These are phyloP conservation scores for Lavandula angustifolia DNA, from an alignment of 257 asterid genomes.

Conservation along the genomic window DNA sequence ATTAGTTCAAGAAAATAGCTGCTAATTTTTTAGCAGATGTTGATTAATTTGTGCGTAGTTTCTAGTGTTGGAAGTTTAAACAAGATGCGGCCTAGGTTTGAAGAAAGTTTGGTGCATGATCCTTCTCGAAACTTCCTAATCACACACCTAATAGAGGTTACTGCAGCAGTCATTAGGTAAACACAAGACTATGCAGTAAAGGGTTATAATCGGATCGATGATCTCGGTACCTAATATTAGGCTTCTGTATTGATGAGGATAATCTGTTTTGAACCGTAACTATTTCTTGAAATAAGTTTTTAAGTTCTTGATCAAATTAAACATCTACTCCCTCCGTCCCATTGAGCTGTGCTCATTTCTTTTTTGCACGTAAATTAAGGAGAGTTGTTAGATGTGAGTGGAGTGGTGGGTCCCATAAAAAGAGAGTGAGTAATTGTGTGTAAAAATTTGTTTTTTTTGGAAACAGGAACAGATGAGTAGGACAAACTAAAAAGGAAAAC, in stretches of 20 bases:
- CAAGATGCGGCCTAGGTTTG: conserved; percentile 27
- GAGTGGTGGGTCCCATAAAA: too few relatives aligned
- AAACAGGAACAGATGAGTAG: too few relatives aligned
- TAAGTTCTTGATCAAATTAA: neutral
- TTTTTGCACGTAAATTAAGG: too few relatives aligned
- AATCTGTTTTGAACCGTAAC: neutral
- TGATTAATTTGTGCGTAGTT: neutral
- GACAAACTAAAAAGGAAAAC: too few relatives aligned
- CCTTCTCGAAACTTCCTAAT: conserved; percentile 37
- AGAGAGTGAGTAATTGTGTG: too few relatives aligned
- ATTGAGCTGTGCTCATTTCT: too few relatives aligned
- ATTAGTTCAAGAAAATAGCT: neutral
- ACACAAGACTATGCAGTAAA: neutral
- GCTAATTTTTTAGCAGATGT: neutral
- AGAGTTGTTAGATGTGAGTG: too few relatives aligned
- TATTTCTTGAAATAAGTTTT: neutral
- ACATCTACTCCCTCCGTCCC: too few relatives aligned
- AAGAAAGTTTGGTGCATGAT: conserved; percentile 35
- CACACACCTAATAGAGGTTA: conserved; percentile 33
- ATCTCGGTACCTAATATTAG: neutral
- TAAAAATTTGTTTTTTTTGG: too few relatives aligned
- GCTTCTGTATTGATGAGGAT: neutral
- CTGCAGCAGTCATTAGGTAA: conserved; percentile 23
- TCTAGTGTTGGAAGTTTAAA: neutral
- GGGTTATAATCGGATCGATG: neutral